Evolutionary conservation across 2,329 filamentous ascomycete species (phyloP), one percentile per base, ranked within the genome.

Genomic region (Balansia obtecta): DNA sequence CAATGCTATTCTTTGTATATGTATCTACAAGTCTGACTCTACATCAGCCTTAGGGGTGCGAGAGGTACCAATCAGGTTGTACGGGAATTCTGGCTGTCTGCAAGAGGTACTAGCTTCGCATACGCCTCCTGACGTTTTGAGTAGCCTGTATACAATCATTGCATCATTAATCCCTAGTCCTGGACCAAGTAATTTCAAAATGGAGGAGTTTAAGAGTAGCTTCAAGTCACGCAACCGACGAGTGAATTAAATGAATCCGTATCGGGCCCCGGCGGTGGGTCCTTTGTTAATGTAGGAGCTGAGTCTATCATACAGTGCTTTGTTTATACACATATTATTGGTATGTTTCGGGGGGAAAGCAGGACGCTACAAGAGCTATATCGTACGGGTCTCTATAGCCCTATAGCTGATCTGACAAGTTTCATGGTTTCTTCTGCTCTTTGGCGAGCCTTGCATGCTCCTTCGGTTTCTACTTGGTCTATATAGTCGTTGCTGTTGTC

Each of bases 71-170:
- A 83, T 55, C 75, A 81, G 50, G 72, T 86, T 1, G 78, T 87
- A 3, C 76, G 79, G 52, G 82, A 86, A 32, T 88, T 88, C 60
- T 89, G 83, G 81, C 66, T 86, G n/a, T 72, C 75, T 2, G 83
- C 82, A 54, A 72, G 84, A 53, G 77, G 77, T 7, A 73, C 74
- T 0, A 79, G 70, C 57, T 83, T 82, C 63, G 70, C 78, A 9
- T 83, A 83, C 64, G 74, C 70, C 46, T 81, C 79, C 43, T 82
- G 57, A 60, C 9, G 4, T 16, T 3, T 5, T 41, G 18, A 1
- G 13, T 4, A 22, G 4, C 27, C 27, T 48, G 11, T 34, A 27
- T 38, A 44, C 30, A 37, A 37, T 13, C 12, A 42, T 16, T 41
- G 9, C 13, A 38, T 50, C 27, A 27, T 27, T 5, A 27, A 27